Conservation (phyloP, 2,329 filamentous ascomycete genomes). For the Blastomyces parvus region DNA sequence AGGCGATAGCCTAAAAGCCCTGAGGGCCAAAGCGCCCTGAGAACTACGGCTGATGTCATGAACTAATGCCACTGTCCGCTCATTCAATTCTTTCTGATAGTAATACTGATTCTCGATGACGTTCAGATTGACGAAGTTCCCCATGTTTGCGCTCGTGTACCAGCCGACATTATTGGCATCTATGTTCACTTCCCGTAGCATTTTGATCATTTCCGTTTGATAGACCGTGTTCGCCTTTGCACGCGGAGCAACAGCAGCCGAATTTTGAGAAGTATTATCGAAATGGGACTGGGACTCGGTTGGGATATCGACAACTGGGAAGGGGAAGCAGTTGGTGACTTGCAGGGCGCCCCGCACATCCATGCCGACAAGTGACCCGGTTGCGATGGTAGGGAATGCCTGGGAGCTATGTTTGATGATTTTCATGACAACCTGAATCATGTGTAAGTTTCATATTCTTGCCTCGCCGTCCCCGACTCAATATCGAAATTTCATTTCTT, state of each 20-base stretch:
- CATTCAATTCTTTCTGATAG: conserved; percentile 89
- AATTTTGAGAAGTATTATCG: conserved; percentile 56
- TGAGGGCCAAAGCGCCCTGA: conserved; percentile 78
- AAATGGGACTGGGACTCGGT: conserved; percentile 64
- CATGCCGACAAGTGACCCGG: conserved; percentile 88
- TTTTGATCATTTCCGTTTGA: conserved; percentile 94
- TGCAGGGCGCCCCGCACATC: conserved; percentile 72
- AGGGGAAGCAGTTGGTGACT: conserved; percentile 90
- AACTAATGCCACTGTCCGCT: conserved; percentile 76
- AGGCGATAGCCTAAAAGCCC: conserved; percentile 82
- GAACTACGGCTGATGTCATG: conserved; percentile 94
- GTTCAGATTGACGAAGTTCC: conserved; percentile 90
- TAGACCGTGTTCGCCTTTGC: conserved; percentile 83
- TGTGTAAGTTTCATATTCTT: conserved; percentile 15
- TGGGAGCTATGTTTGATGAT: conserved; percentile 92
- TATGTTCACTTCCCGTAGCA: conserved; percentile 92
- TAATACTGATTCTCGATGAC: conserved; percentile 97
- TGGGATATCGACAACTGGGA: conserved; percentile 69
- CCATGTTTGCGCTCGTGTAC: conserved; percentile 98
- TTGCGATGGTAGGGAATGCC: conserved; percentile 78
- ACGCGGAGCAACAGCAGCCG: conserved; percentile 79
- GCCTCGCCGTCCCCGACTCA: conserved; percentile 11
- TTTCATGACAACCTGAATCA: conserved; percentile 78
- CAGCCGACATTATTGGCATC: conserved; percentile 97
- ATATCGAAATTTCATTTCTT: conserved; percentile 28